Evolutionary conservation across 768 basidiomycete genomes (phyloP).

Genomic region (Baorangia bicolor): DNA sequence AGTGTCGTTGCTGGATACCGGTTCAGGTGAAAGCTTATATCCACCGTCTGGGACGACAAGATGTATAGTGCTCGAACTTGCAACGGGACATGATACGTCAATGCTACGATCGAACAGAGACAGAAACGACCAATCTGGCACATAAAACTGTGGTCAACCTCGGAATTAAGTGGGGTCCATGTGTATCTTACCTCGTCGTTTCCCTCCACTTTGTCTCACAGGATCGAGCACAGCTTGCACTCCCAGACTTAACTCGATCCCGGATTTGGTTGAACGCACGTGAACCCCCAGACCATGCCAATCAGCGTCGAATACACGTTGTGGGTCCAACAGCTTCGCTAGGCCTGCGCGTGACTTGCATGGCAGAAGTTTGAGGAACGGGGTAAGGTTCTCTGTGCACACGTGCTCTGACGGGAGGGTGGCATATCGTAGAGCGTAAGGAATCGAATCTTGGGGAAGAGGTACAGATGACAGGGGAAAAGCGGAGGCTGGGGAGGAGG

Average conservation of each 20-base stretch:
- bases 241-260: slow-evolving; percentile 63
- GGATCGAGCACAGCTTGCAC: slow-evolving; percentile 83
- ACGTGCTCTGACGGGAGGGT: slow-evolving; percentile 80
- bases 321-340: slow-evolving; percentile 79
- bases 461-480: slow-evolving; percentile 66
- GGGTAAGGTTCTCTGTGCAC: slow-evolving; percentile 97
- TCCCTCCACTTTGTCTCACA: slow-evolving; percentile 50
- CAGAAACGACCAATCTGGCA: slow-evolving; percentile 70
- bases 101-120: slow-evolving; percentile 68
- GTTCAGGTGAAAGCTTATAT: slow-evolving; percentile 55
- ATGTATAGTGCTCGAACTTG: slow-evolving; percentile 53
- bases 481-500: slow-evolving; percentile 60
- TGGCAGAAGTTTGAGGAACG: slow-evolving; percentile 91
- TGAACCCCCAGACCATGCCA: slow-evolving; percentile 90
- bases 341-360: slow-evolving; percentile 90
- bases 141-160: slow-evolving; percentile 5
- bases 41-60: slow-evolving; percentile 46
- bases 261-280: slow-evolving; percentile 59
- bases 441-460: slow-evolving; percentile 33
- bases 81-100: slow-evolving; percentile 67
- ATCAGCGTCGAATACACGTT: slow-evolving; percentile 82
- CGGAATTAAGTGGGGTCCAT: not conserved
- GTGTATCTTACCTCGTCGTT: slow-evolving; percentile 50
- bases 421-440: slow-evolving; percentile 69
- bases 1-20: slow-evolving; percentile 35